These are phyloP conservation scores for Cornus suecica DNA, from an alignment of 148 eudicot species.

Conservation along the genomic window DNA sequence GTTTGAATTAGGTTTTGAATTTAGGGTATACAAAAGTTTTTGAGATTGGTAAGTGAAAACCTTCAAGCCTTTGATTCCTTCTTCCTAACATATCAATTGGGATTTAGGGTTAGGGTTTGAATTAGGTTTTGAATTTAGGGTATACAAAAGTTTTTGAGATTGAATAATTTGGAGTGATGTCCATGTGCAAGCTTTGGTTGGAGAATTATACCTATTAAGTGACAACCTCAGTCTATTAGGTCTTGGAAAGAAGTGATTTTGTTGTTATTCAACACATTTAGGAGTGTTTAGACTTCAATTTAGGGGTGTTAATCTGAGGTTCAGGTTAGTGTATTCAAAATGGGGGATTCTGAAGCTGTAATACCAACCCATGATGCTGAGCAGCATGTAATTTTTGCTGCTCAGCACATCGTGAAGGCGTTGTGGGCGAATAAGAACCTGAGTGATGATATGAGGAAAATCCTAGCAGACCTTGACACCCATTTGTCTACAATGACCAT, in stretches of 20 bases:
- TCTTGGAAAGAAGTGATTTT: neutral
- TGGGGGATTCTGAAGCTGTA: slow-evolving; percentile 17
- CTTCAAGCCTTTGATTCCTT: neutral
- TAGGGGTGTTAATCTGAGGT: neutral
- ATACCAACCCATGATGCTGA: slow-evolving; percentile 20
- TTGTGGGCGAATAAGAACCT: slow-evolving; percentile 20
- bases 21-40: too few relatives aligned
- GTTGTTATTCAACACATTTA: neutral
- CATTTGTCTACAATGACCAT: slow-evolving; percentile 26
- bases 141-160: too few relatives aligned
- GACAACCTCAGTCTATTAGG: neutral
- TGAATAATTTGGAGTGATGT: neutral
- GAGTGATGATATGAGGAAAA: slow-evolving; percentile 15
- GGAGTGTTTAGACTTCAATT: neutral
- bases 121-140: too few relatives aligned
- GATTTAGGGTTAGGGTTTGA: neutral
- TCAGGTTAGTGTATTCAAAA: neutral
- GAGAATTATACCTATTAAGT: neutral
- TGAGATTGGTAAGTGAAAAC: neutral
- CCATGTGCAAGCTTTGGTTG: neutral
- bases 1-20: too few relatives aligned
- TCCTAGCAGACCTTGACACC: slow-evolving; percentile 27
- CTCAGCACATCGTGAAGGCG: slow-evolving; percentile 34
- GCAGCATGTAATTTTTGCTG: slow-evolving; percentile 34
- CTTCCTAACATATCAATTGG: neutral